phyloP scores from a whole-genome alignment of 129 eudicot species.

The Tanacetum coccineum region DNA sequence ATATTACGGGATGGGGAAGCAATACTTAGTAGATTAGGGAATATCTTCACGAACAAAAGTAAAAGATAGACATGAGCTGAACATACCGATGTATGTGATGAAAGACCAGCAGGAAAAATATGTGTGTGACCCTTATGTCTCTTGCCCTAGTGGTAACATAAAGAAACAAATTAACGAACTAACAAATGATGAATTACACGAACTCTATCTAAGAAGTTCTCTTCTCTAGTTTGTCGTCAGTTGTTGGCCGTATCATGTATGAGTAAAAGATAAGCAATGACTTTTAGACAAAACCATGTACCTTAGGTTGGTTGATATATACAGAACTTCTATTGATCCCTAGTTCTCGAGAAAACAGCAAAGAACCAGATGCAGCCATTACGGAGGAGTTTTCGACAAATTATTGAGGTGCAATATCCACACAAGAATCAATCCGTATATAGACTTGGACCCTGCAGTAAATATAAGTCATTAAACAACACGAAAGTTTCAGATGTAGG shows the following conservation, averaged over 20 bases:
- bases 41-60: too few relatives aligned
- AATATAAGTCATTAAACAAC: slow-evolving; percentile 13
- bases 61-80: too few relatives aligned
- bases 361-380: slow-evolving; percentile 55
- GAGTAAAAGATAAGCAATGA: too few relatives aligned
- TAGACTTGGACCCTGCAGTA: slow-evolving; percentile 21
- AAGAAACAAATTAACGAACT: not conserved
- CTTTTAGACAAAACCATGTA: too few relatives aligned
- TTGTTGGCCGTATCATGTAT: too few relatives aligned
- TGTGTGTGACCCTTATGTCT: slow-evolving; percentile 30
- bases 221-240: too few relatives aligned
- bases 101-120: slow-evolving; percentile 22
- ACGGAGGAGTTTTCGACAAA: slow-evolving; percentile 20
- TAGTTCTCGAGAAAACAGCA: slow-evolving; percentile 44
- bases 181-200: not conserved
- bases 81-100: too few relatives aligned
- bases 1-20: not conserved
- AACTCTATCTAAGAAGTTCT: slow-evolving; percentile 4
- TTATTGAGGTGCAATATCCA: slow-evolving; percentile 8
- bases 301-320: too few relatives aligned
- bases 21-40: not conserved
- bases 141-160: slow-evolving; percentile 29
- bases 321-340: slow-evolving; percentile 31
- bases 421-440: slow-evolving; percentile 17
- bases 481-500: not conserved